These are phyloP conservation scores for Cylindrodendrum hubeiense DNA, from an alignment of 2,329 filamentous ascomycete genomes.

Conservation along the genomic window DNA sequence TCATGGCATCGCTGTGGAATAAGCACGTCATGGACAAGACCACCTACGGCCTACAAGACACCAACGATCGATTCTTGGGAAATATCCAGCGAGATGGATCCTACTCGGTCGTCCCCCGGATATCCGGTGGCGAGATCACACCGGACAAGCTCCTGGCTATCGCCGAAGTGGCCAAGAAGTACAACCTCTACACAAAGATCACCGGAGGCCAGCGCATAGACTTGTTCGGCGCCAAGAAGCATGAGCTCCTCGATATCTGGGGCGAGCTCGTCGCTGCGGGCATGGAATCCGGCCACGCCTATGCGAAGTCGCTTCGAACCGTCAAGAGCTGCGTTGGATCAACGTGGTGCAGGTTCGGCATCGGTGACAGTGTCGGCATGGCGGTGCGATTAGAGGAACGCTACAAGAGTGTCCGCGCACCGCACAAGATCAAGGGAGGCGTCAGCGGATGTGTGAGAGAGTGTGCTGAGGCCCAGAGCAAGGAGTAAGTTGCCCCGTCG, in stretches of 20 bases:
- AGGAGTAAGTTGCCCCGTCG: constrained; percentile 72
- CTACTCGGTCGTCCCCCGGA: constrained; percentile 87
- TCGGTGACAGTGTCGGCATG: constrained; percentile 92
- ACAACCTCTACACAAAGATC: constrained; percentile 89
- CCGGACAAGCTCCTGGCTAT: constrained; percentile 87
- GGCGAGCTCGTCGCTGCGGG: constrained; percentile 82
- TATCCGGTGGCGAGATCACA: constrained; percentile 88
- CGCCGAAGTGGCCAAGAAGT: constrained; percentile 86
- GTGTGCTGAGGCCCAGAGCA: constrained; percentile 92
- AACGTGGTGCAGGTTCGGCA: constrained; percentile 90
- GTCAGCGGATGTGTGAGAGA: constrained; percentile 93
- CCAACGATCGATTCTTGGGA: constrained; percentile 87
- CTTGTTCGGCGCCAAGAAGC: constrained; percentile 91
- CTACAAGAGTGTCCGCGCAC: constrained; percentile 90
- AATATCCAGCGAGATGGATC: constrained; percentile 95
- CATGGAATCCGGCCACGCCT: constrained; percentile 92
- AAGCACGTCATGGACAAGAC: constrained; percentile 81
- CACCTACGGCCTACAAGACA: constrained; percentile 84
- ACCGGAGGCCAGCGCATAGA: constrained; percentile 93
- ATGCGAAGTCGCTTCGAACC: constrained; percentile 88
- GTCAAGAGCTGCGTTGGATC: constrained; percentile 94
- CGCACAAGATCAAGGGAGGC: constrained; percentile 92
- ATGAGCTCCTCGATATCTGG: constrained; percentile 88
- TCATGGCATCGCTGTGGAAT: constrained; percentile 87
- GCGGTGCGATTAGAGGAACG: constrained; percentile 88